These are phyloP conservation scores for Cadophora malorum DNA, from an alignment of 2,329 filamentous ascomycete genomes.

Conservation along the genomic window DNA sequence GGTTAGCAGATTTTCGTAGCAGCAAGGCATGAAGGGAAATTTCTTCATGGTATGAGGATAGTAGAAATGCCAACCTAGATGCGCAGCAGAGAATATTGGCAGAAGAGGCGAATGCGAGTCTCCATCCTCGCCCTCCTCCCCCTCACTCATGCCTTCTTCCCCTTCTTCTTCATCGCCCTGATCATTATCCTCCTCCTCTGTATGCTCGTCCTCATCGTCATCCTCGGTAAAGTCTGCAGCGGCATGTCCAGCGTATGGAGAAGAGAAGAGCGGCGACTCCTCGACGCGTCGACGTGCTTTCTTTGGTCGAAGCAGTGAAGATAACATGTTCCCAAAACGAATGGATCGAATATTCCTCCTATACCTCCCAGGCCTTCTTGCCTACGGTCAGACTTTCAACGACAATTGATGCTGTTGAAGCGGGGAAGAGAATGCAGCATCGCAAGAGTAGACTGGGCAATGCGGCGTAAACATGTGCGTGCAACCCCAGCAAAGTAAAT, in stretches of 20 bases:
- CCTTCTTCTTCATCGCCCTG: slow-evolving; percentile 36
- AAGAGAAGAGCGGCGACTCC: slow-evolving; percentile 45
- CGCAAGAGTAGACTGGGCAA: slow-evolving; percentile 20
- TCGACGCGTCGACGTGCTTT: slow-evolving; percentile 42
- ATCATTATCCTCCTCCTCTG: slow-evolving; percentile 48
- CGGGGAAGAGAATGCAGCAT: slow-evolving; percentile 18
- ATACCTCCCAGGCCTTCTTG: background rate
- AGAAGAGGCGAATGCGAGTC: slow-evolving; percentile 59
- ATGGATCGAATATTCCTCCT: background rate
- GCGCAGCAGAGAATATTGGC: slow-evolving; percentile 72
- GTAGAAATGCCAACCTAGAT: slow-evolving; percentile 65
- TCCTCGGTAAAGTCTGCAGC: slow-evolving; percentile 71
- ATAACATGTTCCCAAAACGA: slow-evolving; percentile 42
- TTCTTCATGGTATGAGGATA: slow-evolving; percentile 22
- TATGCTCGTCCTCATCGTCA: slow-evolving; percentile 53
- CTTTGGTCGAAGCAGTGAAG: slow-evolving; percentile 46
- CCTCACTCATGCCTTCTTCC: slow-evolving; percentile 42
- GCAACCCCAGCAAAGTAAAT: slow-evolving; percentile 18
- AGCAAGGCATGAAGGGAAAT: background rate
- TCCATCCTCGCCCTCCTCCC: slow-evolving; percentile 48
- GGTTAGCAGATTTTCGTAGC: background rate
- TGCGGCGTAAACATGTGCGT: background rate
- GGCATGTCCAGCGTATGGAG: slow-evolving; percentile 49
- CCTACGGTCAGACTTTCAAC: slow-evolving; percentile 10
- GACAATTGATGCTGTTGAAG: background rate